Evolutionary conservation across 2,329 filamentous ascomycete genomes (phyloP).

Genomic region (Phaeosphaeria sp.): DNA sequence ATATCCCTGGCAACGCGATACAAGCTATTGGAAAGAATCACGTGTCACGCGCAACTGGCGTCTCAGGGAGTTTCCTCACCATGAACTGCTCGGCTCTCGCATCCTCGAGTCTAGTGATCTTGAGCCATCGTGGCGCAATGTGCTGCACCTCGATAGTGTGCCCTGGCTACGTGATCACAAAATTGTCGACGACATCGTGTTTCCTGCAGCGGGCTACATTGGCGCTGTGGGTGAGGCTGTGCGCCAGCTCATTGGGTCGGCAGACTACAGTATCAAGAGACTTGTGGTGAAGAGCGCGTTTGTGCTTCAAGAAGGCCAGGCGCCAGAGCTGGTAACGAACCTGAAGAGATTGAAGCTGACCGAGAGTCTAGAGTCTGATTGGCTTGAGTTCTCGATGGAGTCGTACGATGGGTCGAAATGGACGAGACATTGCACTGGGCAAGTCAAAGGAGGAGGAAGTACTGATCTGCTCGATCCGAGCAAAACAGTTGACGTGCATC

Average conservation of each 20-base stretch:
- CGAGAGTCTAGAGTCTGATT: neutral
- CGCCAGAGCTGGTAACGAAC: neutral
- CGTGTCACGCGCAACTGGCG: neutral
- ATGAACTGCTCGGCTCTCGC: conserved; percentile 20
- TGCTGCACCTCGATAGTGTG: conserved; percentile 23
- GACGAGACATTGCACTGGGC: neutral
- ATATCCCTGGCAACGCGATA: conserved; percentile 18
- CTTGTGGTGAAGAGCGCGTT: neutral
- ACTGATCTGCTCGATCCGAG: neutral
- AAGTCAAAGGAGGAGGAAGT: neutral
- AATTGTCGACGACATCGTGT: conserved; percentile 49
- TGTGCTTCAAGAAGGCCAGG: neutral
- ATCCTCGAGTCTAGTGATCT: conserved; percentile 2
- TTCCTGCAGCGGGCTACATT: conserved; percentile 54
- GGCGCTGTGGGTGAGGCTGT: conserved; percentile 49
- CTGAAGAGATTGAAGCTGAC: neutral
- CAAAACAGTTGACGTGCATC: neutral
- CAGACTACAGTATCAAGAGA: neutral
- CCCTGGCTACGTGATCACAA: conserved; percentile 57
- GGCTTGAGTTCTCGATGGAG: neutral
- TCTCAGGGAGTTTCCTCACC: conserved; percentile 21
- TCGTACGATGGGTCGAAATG: neutral
- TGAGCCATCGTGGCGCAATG: conserved; percentile 10
- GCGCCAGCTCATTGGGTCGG: neutral
- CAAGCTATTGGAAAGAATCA: neutral